Conservation (phyloP, 371 early-diverging fungal genomes). For the Lichtheimia corymbifera region DNA sequence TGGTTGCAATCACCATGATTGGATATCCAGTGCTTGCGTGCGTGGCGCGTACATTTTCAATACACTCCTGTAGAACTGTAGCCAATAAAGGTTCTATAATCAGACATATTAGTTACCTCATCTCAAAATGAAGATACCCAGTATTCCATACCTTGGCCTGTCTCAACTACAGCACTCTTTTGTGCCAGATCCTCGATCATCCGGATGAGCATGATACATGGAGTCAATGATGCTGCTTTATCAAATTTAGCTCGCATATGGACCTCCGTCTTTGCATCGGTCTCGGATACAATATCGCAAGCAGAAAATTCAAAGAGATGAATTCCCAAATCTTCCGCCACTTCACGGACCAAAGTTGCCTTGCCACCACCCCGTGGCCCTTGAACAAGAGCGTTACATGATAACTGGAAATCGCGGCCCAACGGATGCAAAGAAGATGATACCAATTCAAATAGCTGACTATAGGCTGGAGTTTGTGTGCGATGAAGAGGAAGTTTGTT, state of each 20-base stretch:
- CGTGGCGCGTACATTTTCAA: slow-evolving; percentile 55
- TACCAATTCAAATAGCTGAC: slow-evolving; percentile 55
- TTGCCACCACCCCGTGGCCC: slow-evolving; percentile 91
- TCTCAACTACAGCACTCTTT: slow-evolving; percentile 66
- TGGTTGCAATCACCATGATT: slow-evolving; percentile 78
- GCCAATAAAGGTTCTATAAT: slow-evolving; percentile 65
- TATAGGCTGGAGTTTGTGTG: slow-evolving; percentile 25
- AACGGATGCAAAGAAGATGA: slow-evolving; percentile 77
- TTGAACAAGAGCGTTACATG: slow-evolving; percentile 74
- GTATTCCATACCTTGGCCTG: slow-evolving; percentile 58
- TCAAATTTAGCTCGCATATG: slow-evolving; percentile 75
- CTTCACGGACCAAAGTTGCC: slow-evolving; percentile 60
- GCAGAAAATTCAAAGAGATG: slow-evolving; percentile 75
- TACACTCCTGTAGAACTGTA: slow-evolving; percentile 67
- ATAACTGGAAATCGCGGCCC: slow-evolving; percentile 65
- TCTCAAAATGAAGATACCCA: not conserved
- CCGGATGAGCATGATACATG: slow-evolving; percentile 78
- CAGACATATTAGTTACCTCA: not conserved
- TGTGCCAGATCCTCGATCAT: slow-evolving; percentile 80
- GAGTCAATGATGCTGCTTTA: slow-evolving; percentile 75
- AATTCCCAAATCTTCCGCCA: slow-evolving; percentile 73
- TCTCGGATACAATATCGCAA: slow-evolving; percentile 78
- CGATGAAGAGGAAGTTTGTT: slow-evolving; percentile 34
- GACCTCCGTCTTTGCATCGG: slow-evolving; percentile 78
- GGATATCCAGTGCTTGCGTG: slow-evolving; percentile 67